Percentiles rank a stretch among this genome's conserved stretches.
Conservation (phyloP, 2,329 filamentous ascomycete species). For the Diaporthe helianthi region DNA sequence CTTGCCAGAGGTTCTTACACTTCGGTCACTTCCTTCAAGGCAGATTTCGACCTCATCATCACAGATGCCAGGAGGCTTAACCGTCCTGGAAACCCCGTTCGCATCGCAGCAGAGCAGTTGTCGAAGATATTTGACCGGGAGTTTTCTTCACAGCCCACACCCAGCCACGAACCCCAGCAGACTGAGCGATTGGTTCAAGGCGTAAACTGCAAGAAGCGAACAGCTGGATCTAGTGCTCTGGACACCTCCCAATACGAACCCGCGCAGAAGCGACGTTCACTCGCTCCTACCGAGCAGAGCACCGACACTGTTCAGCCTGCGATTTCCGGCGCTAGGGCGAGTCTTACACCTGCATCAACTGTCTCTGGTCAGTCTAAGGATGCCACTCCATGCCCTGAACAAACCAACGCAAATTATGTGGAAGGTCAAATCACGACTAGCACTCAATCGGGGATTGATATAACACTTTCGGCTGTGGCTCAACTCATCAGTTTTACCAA, state of each 20-base stretch:
- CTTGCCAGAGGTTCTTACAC: background rate
- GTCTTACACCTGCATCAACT: background rate
- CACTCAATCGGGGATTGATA: fast-evolving
- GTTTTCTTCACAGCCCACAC: background rate
- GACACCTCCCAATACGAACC: background rate
- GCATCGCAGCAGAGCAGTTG: background rate
- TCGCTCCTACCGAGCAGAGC: background rate
- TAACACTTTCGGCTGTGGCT: fast-evolving
- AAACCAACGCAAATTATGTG: background rate
- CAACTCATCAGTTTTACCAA: background rate
- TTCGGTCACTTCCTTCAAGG: background rate
- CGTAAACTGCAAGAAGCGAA: background rate
- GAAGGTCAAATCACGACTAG: background rate
- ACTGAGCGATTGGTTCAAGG: too few species aligned
- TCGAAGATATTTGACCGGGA: background rate
- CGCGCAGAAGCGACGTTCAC: background rate
- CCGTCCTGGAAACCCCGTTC: fast-evolving
- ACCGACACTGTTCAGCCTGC: background rate
- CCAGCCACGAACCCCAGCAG: background rate
- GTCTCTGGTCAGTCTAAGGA: background rate
- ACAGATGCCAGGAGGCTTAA: background rate
- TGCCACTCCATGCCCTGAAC: background rate
- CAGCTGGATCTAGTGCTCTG: background rate
- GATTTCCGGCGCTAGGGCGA: background rate
- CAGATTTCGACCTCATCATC: background rate